These are phyloP conservation scores for Trametes gibbosa DNA, from an alignment of 768 basidiomycete genomes.

Conservation along the genomic window DNA sequence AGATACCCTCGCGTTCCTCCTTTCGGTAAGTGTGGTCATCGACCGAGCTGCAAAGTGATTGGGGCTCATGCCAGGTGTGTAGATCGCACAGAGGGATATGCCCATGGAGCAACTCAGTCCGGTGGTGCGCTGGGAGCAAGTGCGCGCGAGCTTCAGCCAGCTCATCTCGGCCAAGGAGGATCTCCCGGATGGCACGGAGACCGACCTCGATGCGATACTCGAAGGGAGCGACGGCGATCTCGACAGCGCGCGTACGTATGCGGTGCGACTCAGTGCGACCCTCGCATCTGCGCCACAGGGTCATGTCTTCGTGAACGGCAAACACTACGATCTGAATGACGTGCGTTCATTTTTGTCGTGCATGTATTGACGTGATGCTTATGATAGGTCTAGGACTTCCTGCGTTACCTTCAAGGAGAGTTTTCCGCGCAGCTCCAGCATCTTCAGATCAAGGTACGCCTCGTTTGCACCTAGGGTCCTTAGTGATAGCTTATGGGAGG, in stretches of 20 bases:
- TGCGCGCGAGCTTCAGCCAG: conserved; percentile 39
- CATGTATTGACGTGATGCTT: background rate
- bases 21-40: background rate
- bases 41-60: background rate
- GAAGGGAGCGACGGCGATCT: conserved; percentile 28
- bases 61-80: background rate
- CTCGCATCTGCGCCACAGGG: conserved; percentile 43
- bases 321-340: conserved; percentile 62
- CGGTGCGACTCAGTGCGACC: conserved; percentile 54
- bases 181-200: conserved; percentile 10
- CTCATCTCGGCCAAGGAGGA: conserved; percentile 34
- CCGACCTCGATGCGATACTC: conserved; percentile 42
- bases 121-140: conserved; percentile 42
- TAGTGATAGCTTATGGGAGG: too few species aligned
- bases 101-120: conserved; percentile 30
- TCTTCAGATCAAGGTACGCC: conserved; percentile 68
- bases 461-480: too few species aligned
- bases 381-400: conserved; percentile 51
- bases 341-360: conserved; percentile 40
- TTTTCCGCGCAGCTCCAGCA: conserved; percentile 57
- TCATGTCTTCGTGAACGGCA: conserved; percentile 89
- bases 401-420: conserved; percentile 61
- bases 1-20: conserved; percentile 59
- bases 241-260: conserved; percentile 50
- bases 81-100: conserved; percentile 40